phyloP scores from a whole-genome alignment of 768 basidiomycete species.

The Tulasnella sp. region DNA sequence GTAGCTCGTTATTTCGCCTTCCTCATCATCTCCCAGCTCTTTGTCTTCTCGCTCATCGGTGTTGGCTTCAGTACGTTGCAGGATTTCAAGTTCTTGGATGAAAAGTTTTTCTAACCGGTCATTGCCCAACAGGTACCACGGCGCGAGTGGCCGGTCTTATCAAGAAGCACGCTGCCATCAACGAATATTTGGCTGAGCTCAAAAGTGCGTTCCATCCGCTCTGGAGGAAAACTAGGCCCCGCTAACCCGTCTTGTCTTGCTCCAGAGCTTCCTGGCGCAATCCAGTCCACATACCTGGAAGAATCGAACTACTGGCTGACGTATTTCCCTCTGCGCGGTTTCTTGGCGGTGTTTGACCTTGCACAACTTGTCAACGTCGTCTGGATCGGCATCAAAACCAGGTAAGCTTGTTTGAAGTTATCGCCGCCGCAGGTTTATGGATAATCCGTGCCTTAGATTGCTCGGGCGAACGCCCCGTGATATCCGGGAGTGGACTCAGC shows the following conservation, averaged over 20 bases:
- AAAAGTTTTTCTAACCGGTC: background rate
- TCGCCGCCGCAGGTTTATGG: background rate
- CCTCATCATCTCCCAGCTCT: conserved; percentile 84
- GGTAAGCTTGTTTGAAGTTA: conserved; percentile 38
- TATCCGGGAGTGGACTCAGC: conserved; percentile 83
- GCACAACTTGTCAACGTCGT: conserved; percentile 90
- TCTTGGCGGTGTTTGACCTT: conserved; percentile 88
- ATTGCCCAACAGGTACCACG: conserved; percentile 27
- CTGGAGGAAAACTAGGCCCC: background rate
- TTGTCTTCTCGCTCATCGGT: conserved; percentile 90
- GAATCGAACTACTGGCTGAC: conserved; percentile 91
- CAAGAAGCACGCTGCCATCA: conserved; percentile 36
- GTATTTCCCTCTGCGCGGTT: conserved; percentile 93
- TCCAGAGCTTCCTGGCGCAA: conserved; percentile 56
- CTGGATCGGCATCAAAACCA: conserved; percentile 76
- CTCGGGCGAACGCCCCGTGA: conserved; percentile 88
- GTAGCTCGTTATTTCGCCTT: conserved; percentile 90
- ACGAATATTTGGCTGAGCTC: conserved; percentile 41
- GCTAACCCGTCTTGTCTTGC: background rate
- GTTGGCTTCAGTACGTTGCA: conserved; percentile 67
- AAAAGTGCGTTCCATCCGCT: conserved; percentile 34
- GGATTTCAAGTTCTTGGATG: background rate
- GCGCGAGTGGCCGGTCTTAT: conserved; percentile 43
- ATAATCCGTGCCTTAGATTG: conserved; percentile 36
- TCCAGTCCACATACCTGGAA: conserved; percentile 84